Evolutionary conservation across 2,329 filamentous ascomycete genomes (phyloP), one percentile per base, ranked within the genome.

Genomic region (Scedosporium dehoogii): DNA sequence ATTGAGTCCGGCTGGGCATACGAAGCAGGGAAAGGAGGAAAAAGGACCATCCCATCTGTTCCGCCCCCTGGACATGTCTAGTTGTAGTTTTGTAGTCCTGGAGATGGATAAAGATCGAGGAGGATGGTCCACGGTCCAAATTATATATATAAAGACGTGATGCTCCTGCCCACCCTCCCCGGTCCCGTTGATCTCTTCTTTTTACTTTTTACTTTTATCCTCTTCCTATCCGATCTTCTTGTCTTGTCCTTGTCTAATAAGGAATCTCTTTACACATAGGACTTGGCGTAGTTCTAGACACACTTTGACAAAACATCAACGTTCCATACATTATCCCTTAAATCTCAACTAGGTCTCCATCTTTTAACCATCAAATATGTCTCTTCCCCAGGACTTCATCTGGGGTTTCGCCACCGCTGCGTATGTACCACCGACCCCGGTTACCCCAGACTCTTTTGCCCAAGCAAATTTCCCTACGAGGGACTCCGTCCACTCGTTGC

Each of bases 351-450:
- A 23, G 14, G 21, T 21, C 51, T 29, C 51, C 60, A 16, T n/a
- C 25, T 10, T 3, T 33, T 25, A 44, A 29, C 56, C 46, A 5
- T 61, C 46, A 33, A 44, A 27, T n/a, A 84, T 84, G 80, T 78
- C 80, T 70, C 79, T 91, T 62, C 86, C 86, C 46, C 79, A 81
- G 62, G 87, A 90, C 73, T 91, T 92, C 73, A 75, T 85, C 64
- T 92, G 88, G 89, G 89, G 89, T 61, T 92, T 91, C 74, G 89
- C 89, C 69, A 92, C 89, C 46, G 89, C 89, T 65, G 81, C 85
- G 86, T 89, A 76, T 72, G 81, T 79, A 61, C 69, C 63, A 21
- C 62, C 62, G 33, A 58, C 21, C 53, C 33, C 33, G 1, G 64
- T 63, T 67, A 60, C 69, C 67, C 58, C 51, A 23, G 48, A 41